Evolutionary conservation across 2,329 filamentous ascomycete genomes (phyloP), one percentile per base, ranked within the genome.

Genomic region (Pseudohalonectria lignicola): DNA sequence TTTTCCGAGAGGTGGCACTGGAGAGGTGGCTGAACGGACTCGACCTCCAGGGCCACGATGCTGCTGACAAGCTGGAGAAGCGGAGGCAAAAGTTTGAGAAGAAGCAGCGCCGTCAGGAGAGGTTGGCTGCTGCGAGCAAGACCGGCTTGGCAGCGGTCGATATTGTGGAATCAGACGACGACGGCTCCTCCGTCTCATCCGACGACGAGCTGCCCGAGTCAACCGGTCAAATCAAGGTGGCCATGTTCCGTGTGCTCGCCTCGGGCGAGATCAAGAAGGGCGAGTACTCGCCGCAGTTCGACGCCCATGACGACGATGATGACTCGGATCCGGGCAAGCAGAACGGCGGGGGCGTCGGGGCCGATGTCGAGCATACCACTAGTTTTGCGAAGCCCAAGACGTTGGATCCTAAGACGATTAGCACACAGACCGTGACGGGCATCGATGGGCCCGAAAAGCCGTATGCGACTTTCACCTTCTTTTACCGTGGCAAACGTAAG

Each of bases 351-450:
- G 68, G 69, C 20, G 76, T 83, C 43, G 84, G 88, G 49, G 82
- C 78, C 30, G 86, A 94, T 52, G 76, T 95, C 40, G 92, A 96
- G 61, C 92, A 98, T 57, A 96, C 92, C 2, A 96, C 92, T 7
- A 94, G 88, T 55, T 96, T 96, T 60, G 90, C 90, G 9, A 94
- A 95, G 63, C 90, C 88, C 12, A 96, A 95, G 69, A 83, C 86
- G 2, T 70, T 95, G 38, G 93, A 96, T 62, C 90, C 90, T 0
- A 95, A 95, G 63, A 87, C 86, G 3, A 98, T 98, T 54, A 96
- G 88, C 54, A 98, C 92, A 3, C 92, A 98, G 62, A 98, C 92
- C 0, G 92, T 98, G n/a, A 96, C 92, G 8, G 92, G 90, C 15
- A 94, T 96, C 45, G 92, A 98, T 57, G 86, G 87, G 0, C 87